phyloP scores from a whole-genome alignment of 768 basidiomycete species.

The Cystoderma amianthinum region DNA sequence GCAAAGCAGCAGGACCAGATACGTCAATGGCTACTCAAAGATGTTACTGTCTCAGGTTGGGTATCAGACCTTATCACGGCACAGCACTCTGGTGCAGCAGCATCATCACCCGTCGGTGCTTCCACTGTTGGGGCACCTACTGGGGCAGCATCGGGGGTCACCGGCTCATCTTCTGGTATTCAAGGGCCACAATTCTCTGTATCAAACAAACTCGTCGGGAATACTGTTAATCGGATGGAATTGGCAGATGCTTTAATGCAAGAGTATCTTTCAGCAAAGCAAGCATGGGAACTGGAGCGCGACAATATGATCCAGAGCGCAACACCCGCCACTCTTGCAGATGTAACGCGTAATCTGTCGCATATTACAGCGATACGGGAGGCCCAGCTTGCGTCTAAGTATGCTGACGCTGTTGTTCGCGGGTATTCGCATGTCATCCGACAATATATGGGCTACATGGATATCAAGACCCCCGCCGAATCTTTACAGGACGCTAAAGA shows the following conservation, averaged over 20 bases:
- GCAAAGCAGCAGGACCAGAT: neutral
- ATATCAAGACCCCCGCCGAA: slow-evolving; percentile 9
- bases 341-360: neutral
- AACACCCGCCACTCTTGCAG: neutral
- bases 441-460: slow-evolving; percentile 13
- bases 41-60: neutral
- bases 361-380: neutral
- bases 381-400: slow-evolving; percentile 10
- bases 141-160: neutral
- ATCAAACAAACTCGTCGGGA: slow-evolving; percentile 1
- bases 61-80: neutral
- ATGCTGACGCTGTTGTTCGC: slow-evolving; percentile 14
- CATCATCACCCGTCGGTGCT: neutral
- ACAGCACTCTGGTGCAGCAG: neutral
- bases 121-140: neutral
- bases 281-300: neutral
- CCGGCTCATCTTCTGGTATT: neutral
- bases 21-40: neutral
- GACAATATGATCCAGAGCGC: slow-evolving; percentile 1
- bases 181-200: neutral
- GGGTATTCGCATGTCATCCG: slow-evolving; percentile 13
- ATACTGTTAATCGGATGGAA: neutral
- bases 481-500: slow-evolving; percentile 13
- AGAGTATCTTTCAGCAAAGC: slow-evolving; percentile 1
- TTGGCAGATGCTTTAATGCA: neutral